These are phyloP conservation scores for Solanum sitiens DNA, from an alignment of 257 asterid genomes.

Conservation along the genomic window DNA sequence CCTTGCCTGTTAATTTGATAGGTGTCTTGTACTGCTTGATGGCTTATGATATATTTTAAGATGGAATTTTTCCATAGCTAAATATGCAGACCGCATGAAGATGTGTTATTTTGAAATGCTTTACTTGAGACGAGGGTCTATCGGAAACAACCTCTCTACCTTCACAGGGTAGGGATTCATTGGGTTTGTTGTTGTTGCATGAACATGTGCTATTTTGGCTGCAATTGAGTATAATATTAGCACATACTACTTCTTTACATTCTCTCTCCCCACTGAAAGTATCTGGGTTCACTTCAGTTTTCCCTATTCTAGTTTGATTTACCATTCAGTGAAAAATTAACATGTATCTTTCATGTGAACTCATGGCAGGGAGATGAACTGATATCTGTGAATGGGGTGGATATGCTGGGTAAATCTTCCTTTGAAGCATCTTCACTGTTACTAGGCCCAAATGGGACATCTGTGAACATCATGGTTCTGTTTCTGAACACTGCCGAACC, in stretches of 20 bases:
- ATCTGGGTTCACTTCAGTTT: background rate
- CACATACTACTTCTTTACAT: background rate
- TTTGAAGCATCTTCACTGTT: constrained; percentile 83
- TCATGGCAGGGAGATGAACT: constrained; percentile 80
- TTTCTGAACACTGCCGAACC: constrained; percentile 24
- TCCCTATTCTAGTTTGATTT: background rate
- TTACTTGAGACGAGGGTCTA: background rate
- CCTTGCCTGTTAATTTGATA: background rate
- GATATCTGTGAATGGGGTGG: constrained; percentile 69
- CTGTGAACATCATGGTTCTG: constrained; percentile 60
- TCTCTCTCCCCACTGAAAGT: background rate
- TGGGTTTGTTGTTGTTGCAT: background rate
- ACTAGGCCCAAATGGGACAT: constrained; percentile 90
- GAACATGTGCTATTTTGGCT: background rate
- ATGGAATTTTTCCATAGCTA: background rate
- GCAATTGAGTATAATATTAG: background rate
- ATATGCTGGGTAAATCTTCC: constrained; percentile 82
- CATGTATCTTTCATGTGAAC: background rate
- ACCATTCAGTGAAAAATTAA: background rate
- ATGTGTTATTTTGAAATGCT: background rate
- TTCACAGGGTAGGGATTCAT: background rate
- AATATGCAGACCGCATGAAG: background rate
- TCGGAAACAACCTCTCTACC: background rate
- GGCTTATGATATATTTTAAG: background rate
- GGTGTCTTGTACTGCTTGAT: background rate